Conservation (phyloP, 352 stramenopile genomes). For the Aphanomyces cochlioides region DNA sequence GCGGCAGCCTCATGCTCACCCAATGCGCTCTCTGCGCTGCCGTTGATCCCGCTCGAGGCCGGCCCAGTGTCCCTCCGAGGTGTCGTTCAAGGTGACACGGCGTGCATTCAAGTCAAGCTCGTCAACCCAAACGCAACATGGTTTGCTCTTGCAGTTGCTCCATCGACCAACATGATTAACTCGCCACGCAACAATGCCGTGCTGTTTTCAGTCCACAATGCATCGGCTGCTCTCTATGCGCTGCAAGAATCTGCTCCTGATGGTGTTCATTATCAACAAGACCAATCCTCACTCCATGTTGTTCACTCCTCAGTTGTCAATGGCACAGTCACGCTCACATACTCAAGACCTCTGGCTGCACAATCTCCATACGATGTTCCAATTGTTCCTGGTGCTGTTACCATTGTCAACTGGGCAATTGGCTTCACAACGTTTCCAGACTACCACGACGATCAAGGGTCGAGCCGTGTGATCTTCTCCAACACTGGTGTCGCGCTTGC, state of each 20-base stretch:
- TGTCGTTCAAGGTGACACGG: not conserved
- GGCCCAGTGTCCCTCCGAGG: not conserved
- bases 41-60: not conserved
- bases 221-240: not conserved
- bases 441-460: conserved; percentile 13
- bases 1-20: not conserved
- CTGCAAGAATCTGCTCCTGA: not conserved
- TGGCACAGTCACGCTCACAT: not conserved
- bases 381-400: not conserved
- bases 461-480: not conserved
- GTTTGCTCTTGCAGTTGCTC: conserved; percentile 10
- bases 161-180: conserved; percentile 10
- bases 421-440: not conserved
- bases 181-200: conserved; percentile 6
- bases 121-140: conserved; percentile 2
- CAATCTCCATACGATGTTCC: not conserved
- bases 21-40: not conserved
- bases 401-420: conserved; percentile 6
- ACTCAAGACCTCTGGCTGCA: not conserved
- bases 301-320: not conserved
- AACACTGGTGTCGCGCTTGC: too few species aligned
- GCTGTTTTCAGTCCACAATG: not conserved
- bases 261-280: not conserved
- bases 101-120: conserved; percentile 9
- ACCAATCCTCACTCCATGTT: not conserved